Conservation (phyloP, 805 yeast species). For the Saccharomycopsis schoenii region DNA sequence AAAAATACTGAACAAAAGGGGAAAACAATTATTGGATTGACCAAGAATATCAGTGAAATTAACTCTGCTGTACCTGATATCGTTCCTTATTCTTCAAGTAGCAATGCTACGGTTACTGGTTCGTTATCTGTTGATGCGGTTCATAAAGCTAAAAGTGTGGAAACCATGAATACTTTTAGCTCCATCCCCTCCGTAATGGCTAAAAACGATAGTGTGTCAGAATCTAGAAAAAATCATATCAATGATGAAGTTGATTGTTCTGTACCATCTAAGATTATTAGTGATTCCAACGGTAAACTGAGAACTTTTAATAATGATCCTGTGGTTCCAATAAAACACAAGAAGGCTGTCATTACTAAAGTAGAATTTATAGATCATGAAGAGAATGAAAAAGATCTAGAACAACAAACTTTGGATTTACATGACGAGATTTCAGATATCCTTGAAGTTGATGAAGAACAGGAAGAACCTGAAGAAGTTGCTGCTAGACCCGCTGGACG, state of each 20-base stretch:
- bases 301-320: no score
- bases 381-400: no score
- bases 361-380: neutral
- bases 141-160: neutral
- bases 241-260: neutral
- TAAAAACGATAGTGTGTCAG: neutral
- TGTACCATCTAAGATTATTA: no score
- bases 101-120: neutral
- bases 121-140: neutral
- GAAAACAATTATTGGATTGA: constrained; percentile 6
- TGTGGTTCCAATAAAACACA: neutral
- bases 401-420: neutral
- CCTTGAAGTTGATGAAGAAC: neutral
- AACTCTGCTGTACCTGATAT: neutral
- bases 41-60: neutral
- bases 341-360: neutral
- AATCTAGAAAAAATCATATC: neutral
- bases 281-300: no score
- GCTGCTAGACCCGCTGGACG: neutral
- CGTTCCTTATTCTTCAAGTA: neutral
- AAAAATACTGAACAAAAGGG: constrained; percentile 1
- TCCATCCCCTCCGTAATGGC: neutral
- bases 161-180: neutral
- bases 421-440: neutral
- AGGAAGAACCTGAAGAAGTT: neutral